A percentile compares a stretch with the other conserved stretches of the same genome.
These are phyloP conservation scores for Corynascus novoguineensis DNA, from an alignment of 495 filamentous ascomycete species.

Conservation along the genomic window DNA sequence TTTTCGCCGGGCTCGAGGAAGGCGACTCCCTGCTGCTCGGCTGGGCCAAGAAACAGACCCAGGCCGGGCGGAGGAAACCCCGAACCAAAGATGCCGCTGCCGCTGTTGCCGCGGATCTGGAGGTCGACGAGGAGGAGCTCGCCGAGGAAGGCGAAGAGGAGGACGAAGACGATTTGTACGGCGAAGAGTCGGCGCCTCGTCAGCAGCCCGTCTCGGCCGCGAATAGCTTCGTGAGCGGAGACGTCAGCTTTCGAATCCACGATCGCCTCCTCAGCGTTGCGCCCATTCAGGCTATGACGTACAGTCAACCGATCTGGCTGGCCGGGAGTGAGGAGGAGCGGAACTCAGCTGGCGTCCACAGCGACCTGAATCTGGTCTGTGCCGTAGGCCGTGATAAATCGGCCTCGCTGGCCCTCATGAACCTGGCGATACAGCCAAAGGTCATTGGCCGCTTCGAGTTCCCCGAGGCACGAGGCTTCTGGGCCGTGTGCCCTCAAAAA, in stretches of 20 bases:
- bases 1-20: constrained; percentile 83
- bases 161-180: constrained; percentile 55
- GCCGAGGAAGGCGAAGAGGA: constrained; percentile 48
- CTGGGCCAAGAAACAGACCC: constrained; percentile 59
- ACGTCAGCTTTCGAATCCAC: constrained; percentile 68
- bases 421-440: constrained; percentile 64
- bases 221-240: constrained; percentile 43
- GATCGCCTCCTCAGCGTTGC: constrained; percentile 72
- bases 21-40: constrained; percentile 76
- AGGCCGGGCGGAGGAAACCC: constrained; percentile 48
- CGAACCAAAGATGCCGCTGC: constrained; percentile 44
- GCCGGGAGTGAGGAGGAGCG: constrained; percentile 40
- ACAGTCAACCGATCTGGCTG: constrained; percentile 49
- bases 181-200: constrained; percentile 52
- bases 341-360: constrained; percentile 39
- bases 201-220: constrained; percentile 26
- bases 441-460: constrained; percentile 58
- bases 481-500: constrained; percentile 58
- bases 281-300: constrained; percentile 65
- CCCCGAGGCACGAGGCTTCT: constrained; percentile 55
- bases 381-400: constrained; percentile 63
- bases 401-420: constrained; percentile 68
- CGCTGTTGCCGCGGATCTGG: constrained; percentile 53
- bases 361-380: constrained; percentile 65
- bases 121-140: constrained; percentile 39